Evolutionary conservation across 2,329 filamentous ascomycete species (phyloP).

Genomic region (Hymenotorrendiella dingleyae): DNA sequence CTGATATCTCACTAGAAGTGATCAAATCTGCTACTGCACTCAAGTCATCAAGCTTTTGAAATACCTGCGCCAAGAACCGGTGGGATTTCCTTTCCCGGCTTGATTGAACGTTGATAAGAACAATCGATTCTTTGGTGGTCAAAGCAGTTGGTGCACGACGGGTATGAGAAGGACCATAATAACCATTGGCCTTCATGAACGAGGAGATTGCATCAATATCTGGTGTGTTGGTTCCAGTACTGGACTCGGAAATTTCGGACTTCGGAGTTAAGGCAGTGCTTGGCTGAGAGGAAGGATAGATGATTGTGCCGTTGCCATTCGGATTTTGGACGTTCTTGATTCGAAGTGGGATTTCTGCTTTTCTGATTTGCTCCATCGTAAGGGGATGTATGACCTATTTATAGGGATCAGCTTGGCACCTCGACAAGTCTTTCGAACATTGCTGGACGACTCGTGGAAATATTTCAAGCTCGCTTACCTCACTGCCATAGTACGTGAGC

Average conservation of each 20-base stretch:
- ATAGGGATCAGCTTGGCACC: neutral
- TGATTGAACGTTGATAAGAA: slow-evolving; percentile 47
- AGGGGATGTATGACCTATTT: slow-evolving; percentile 61
- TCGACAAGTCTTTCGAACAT: neutral
- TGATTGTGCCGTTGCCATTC: slow-evolving; percentile 48
- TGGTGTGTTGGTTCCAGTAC: neutral
- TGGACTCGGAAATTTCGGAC: neutral
- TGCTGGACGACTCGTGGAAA: too few species aligned
- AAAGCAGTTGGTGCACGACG: slow-evolving; percentile 31
- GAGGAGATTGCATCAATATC: slow-evolving; percentile 11
- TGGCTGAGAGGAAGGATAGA: slow-evolving; percentile 4
- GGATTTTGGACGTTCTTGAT: slow-evolving; percentile 68
- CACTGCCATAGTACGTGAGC: slow-evolving; percentile 51
- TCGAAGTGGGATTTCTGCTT: slow-evolving; percentile 58
- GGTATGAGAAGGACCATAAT: slow-evolving; percentile 15
- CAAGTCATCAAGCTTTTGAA: slow-evolving; percentile 43
- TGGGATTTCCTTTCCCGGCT: slow-evolving; percentile 47
- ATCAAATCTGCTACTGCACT: slow-evolving; percentile 46
- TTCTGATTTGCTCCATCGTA: slow-evolving; percentile 65
- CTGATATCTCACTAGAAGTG: slow-evolving; percentile 41
- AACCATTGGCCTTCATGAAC: slow-evolving; percentile 14
- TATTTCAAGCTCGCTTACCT: too few species aligned
- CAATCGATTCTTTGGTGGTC: slow-evolving; percentile 47
- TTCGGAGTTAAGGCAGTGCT: neutral
- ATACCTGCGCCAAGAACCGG: slow-evolving; percentile 48